Base-by-base conservation (phyloP, 2,329 filamentous ascomycete species). In the Cladosporium sp. region DNA sequence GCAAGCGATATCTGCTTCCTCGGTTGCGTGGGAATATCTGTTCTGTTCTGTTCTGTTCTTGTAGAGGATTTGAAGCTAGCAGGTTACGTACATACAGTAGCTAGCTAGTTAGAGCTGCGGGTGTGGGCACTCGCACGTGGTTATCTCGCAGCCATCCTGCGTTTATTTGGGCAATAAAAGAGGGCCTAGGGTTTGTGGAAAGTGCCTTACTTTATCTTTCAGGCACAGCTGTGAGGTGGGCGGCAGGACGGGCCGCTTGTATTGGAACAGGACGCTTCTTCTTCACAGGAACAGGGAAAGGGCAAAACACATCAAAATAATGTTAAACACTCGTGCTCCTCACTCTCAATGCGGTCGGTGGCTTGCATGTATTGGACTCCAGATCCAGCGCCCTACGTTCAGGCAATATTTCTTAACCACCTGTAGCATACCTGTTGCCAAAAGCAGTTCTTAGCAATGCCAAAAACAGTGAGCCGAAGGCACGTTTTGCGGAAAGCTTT, bases 251-350 rank as follows among this genome's bases (percentile, higher is more conserved):
- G 50, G 5, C 50, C 50, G 50, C 50, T 53, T 10, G 50, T 26
- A 52, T 52, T 26, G 10, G 46, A 26, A 26, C 23, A 28, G 23
- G 23, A 26, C 23, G 1, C 23, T 26, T 26, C 28, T 14, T 52
- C 29, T 18, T n/a, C 50, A 53, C 50, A 53, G 50, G 50, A 53
- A 53, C 50, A 53, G 50, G 50, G 29, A 53, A 53, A 44, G 18
- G 33, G 33, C 33, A 35, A 11, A 35, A 35, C 33, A 35, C 33
- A 11, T 35, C 33, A 11, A 35, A 11, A 35, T 18, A 1, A 37
- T 16, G 3, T 16, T 18, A 1, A 12, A 35, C 11, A 35, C 33
- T 12, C 33, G 12, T 37, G 35, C 23, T 26, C 23, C 35, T 18
- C 35, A 37, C 35, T 37, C 14, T 18, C 40, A 18, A 44, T 44